Percentiles rank a stretch among this genome's conserved stretches.
Conservation (phyloP, 768 basidiomycete genomes). For the Suillus cothurnatus region DNA sequence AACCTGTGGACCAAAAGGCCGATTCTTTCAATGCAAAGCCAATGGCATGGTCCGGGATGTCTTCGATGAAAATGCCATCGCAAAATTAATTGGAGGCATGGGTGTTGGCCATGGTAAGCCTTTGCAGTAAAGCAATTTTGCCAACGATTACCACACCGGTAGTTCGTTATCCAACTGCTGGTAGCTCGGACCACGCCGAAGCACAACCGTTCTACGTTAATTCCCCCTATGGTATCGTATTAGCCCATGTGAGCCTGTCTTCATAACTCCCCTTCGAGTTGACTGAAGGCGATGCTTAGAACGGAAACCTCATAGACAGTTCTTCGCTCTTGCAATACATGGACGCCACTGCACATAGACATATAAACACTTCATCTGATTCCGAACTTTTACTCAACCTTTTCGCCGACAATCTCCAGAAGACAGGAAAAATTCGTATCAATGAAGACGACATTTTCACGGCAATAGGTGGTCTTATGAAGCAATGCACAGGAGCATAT, state of each 20-base stretch:
- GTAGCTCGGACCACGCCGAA: conserved; percentile 94
- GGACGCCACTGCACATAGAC: conserved; percentile 94
- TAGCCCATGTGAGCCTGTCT: conserved; percentile 79
- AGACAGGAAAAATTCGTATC: conserved; percentile 98
- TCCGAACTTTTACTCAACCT: conserved; percentile 97
- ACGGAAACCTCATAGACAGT: conserved; percentile 98
- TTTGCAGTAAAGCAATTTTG: background rate
- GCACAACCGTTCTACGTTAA: conserved; percentile 99
- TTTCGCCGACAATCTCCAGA: conserved; percentile 95
- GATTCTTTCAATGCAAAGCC: conserved; percentile 97
- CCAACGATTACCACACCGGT: background rate
- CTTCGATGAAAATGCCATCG: conserved; percentile 79
- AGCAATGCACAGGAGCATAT: conserved; percentile 88
- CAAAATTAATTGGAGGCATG: conserved; percentile 88
- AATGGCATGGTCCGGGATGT: conserved; percentile 99
- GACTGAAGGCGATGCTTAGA: conserved; percentile 48
- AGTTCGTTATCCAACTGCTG: conserved; percentile 99
- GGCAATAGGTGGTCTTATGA: conserved; percentile 88
- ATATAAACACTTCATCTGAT: conserved; percentile 98
- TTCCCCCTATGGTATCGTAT: conserved; percentile 97
- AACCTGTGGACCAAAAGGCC: conserved; percentile 92
- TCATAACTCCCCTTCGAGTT: background rate
- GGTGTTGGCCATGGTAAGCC: conserved; percentile 92
- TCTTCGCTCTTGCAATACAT: conserved; percentile 81
- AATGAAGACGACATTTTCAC: conserved; percentile 99